Evolutionary conservation across 345 rosid species (phyloP), one percentile per base, ranked within the genome.

Genomic region (Cardamine chenopodiifolia): DNA sequence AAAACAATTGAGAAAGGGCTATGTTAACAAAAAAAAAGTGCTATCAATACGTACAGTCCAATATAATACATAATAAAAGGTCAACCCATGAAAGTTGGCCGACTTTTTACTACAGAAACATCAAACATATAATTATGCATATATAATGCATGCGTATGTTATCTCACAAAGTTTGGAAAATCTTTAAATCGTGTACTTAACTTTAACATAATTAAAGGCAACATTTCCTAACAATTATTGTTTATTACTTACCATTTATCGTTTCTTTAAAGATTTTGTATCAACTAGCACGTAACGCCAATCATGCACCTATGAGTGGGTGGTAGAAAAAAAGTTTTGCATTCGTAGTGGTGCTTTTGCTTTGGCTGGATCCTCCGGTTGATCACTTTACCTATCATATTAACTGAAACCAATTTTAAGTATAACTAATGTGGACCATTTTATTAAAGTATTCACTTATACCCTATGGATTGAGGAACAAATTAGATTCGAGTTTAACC

Each of bases 51-150:
- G n/a, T n/a, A 54, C 34, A 9, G 52, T 34, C 15, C 20, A 50
- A 48, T 14, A 49, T 19, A 50, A n/a, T 35, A 54, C 0, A 37
- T 28, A 12, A 44, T 25, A 18, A 26, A 18, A 23, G 40, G 15
- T 49, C 14, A 52, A 47, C 12, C 55, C 48, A 22, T 42, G 34
- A 65, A 65, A 29, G 32, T 29, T 29, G 8, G 59, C 6, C 18
- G 72, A 66, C 44, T 66, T 56, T 54, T 42, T 14, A 32, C 37
- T 22, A 18, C 6, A 63, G 11, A 26, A 31, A 39, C 22, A 72
- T 32, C 34, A 40, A 35, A 68, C 20, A 31, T n/a, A n/a, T 54
- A n/a, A n/a, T n/a, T n/a, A n/a, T n/a, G n/a, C 7, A 31, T 7
- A 7, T 10, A 13, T 48, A 35, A 3, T 35, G 49, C 50, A 53